Conservation (phyloP, 1,284 basidiomycete genomes). For the Tilletia horrida region DNA sequence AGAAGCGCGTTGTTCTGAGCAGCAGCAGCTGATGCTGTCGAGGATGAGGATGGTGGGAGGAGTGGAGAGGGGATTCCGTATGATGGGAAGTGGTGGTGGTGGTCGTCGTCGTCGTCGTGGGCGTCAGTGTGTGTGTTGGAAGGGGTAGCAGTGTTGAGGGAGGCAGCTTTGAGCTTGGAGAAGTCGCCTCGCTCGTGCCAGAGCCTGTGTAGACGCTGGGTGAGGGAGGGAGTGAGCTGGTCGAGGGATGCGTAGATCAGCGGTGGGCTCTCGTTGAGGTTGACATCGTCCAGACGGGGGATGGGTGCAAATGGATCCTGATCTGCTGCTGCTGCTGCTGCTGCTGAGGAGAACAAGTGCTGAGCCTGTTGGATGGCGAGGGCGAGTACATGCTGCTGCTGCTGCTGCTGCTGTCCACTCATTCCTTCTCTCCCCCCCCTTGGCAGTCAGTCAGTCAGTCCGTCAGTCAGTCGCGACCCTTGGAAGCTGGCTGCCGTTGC, state of each 20-base stretch:
- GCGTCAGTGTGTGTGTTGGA: no score
- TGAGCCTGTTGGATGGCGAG: background rate
- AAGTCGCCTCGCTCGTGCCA: constrained; percentile 17
- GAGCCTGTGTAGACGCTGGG: constrained; percentile 2
- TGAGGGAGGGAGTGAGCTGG: constrained; percentile 2
- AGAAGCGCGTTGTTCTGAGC: background rate
- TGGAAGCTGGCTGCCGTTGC: no score
- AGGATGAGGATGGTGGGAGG: background rate
- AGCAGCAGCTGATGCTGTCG: no score
- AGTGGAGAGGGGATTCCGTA: constrained; percentile 6
- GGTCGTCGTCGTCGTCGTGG: background rate
- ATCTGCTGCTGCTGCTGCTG: constrained; percentile 44
- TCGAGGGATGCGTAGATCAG: background rate
- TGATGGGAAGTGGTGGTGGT: background rate
- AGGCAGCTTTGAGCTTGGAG: background rate
- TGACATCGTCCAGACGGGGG: constrained; percentile 5
- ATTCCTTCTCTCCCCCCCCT: background rate
- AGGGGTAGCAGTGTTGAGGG: background rate
- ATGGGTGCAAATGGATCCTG: constrained; percentile 30
- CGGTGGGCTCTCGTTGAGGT: background rate
- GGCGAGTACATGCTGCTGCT: background rate
- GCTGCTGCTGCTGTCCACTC: constrained; percentile 6
- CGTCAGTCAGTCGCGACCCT: no score
- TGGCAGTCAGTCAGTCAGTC: no score
- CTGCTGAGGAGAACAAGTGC: background rate